phyloP scores from a whole-genome alignment of 2,329 filamentous ascomycete species.

The Ceratocystis eucalypticola region DNA sequence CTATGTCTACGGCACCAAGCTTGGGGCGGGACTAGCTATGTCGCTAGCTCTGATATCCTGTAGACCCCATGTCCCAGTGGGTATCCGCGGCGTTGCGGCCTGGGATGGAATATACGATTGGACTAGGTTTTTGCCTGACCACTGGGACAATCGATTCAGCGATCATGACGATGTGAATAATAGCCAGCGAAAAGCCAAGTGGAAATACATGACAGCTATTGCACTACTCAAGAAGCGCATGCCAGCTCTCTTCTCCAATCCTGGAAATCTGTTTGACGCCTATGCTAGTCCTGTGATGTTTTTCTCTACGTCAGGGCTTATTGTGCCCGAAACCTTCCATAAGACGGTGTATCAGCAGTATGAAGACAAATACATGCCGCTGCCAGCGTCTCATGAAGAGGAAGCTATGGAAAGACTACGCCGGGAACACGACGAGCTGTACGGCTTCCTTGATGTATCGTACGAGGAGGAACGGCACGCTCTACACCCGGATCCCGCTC shows the following conservation, averaged over 20 bases:
- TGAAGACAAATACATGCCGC: constrained; percentile 1
- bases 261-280: constrained; percentile 41
- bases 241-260: constrained; percentile 34
- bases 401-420: constrained; percentile 5
- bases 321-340: constrained; percentile 34
- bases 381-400: neutral
- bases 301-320: constrained; percentile 40
- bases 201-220: neutral
- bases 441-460: constrained; percentile 16
- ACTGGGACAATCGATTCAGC: constrained; percentile 30
- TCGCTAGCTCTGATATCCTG: constrained; percentile 46
- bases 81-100: constrained; percentile 40
- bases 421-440: neutral
- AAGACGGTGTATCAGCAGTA: constrained; percentile 20
- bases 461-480: constrained; percentile 14
- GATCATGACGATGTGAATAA: neutral
- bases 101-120: constrained; percentile 53
- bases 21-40: constrained; percentile 44
- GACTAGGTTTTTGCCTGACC: constrained; percentile 45
- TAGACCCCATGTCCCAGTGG: constrained; percentile 30
- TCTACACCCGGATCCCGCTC: constrained; percentile 1
- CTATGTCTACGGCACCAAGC: constrained; percentile 27
- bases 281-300: constrained; percentile 47
- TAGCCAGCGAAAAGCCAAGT: neutral
- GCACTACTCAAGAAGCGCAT: constrained; percentile 22